These are phyloP conservation scores for Spergularia bocconei DNA, from an alignment of 148 eudicot genomes.

Conservation along the genomic window DNA sequence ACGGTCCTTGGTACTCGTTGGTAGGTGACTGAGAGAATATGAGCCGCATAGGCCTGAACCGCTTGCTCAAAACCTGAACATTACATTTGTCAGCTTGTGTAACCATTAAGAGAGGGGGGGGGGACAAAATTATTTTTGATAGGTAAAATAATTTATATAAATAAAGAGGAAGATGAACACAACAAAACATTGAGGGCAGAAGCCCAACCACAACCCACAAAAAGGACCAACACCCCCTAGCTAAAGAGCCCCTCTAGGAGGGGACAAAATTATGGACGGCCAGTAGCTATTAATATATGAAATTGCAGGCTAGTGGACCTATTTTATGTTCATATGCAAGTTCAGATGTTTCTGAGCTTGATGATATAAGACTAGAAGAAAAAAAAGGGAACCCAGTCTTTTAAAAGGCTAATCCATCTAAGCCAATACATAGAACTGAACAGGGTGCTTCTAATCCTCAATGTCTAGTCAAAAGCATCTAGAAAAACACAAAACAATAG, in stretches of 20 bases:
- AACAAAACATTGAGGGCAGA: too few species aligned
- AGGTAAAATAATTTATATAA: too few species aligned
- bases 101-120: too few species aligned
- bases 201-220: too few species aligned
- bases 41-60: constrained; percentile 80
- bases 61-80: constrained; percentile 92
- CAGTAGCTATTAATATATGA: too few species aligned
- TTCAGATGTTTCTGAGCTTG: background rate
- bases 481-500: background rate
- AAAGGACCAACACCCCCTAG: too few species aligned
- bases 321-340: background rate
- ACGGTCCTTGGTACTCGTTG: constrained; percentile 75
- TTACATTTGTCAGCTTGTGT: background rate
- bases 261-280: background rate
- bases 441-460: background rate
- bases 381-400: too few species aligned
- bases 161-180: too few species aligned
- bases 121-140: too few species aligned
- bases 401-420: background rate
- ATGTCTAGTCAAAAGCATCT: background rate
- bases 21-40: constrained; percentile 80
- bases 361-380: background rate
- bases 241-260: too few species aligned
- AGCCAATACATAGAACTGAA: background rate
- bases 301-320: background rate